Base-by-base conservation (phyloP, 345 rosid genomes). In the Kandelia obovata region DNA sequence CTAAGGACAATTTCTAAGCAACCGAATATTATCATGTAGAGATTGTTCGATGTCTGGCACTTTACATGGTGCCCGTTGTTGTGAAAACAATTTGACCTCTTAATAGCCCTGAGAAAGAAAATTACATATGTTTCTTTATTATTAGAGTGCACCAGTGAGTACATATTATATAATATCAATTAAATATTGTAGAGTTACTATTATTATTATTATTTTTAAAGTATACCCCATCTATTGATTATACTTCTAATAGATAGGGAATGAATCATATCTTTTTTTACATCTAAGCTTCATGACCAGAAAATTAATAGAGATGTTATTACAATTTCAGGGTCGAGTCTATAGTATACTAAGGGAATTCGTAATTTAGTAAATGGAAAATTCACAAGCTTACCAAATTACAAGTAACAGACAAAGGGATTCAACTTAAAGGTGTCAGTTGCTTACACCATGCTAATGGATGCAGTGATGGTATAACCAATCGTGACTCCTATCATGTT, bases 391-490 rank as follows among this genome's bases (percentile, higher is more conserved):
- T 34, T 11, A 13, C 17, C 0, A 43, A 43, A 43, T 13, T 43
- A 43, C 49, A 43, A 43, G 13, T 43, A 43, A 43, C 17, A 13
- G 17, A 43, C 19, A 15, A 6, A 43, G 49, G 16, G 49, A 43
- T 43, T 43, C 49, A 13, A 13, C 49, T 43, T 11, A 43, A 43
- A 43, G 13, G 59, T 56, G 59, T 56, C 16, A 26, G 30, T 7
- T 43, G 43, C 97, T 89, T 83, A 93, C 98, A 89, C 96, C 90
- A 93, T 88, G 77, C 98, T 93, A 32, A 91, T 88, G 10, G 98
- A 89, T 16, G 94, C 89, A 35, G 98, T 91, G 74, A 93, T 93
- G n/a, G 96, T 93, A 77, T 91, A 93, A 49, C 98, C 98, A 55
- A 93, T 58, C 0, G 94, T 81, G 59, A 87, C 58, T 49, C 97